A percentile compares a stretch with the other conserved stretches of the same genome.
Conservation (phyloP, 441 rosid species). For the Jatropha multifida region DNA sequence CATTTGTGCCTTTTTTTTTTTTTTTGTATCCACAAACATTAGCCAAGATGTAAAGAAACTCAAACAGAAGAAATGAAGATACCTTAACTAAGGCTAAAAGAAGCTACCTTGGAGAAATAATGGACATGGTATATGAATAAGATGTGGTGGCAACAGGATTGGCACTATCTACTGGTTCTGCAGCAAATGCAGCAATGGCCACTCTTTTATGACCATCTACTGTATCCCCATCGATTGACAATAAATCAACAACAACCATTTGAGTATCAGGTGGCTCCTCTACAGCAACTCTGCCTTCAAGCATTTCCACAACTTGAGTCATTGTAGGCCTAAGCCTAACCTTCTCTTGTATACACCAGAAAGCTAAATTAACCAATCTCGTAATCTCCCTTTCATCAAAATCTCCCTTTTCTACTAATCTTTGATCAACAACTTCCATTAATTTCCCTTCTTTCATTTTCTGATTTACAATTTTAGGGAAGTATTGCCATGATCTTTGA, state of each 20-base stretch:
- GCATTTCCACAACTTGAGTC: conserved; percentile 74
- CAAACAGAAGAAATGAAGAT: neutral
- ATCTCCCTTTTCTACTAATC: conserved; percentile 44
- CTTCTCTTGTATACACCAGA: conserved; percentile 89
- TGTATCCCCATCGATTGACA: conserved; percentile 45
- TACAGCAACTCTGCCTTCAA: conserved; percentile 57
- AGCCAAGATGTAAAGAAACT: neutral
- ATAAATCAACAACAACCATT: conserved; percentile 61
- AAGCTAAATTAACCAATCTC: conserved; percentile 56
- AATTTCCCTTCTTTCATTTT: conserved; percentile 59
- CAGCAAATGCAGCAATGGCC: conserved; percentile 27
- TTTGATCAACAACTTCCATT: conserved; percentile 62
- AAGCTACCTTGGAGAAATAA: conserved; percentile 56
- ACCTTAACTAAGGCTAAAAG: neutral
- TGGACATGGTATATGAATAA: conserved; percentile 50
- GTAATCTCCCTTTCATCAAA: conserved; percentile 57
- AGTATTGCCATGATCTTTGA: conserved; percentile 56
- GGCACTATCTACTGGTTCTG: conserved; percentile 25
- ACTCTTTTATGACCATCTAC: conserved; percentile 10
- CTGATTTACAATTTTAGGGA: conserved; percentile 61
- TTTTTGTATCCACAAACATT: neutral
- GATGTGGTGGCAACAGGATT: conserved; percentile 32
- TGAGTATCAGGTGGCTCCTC: conserved; percentile 70
- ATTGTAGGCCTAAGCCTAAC: conserved; percentile 64
- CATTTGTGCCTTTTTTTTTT: neutral